Evolutionary conservation across 2,329 filamentous ascomycete genomes (phyloP), one percentile per base, ranked within the genome.

Genomic region (Drechslerella stenobrocha): DNA sequence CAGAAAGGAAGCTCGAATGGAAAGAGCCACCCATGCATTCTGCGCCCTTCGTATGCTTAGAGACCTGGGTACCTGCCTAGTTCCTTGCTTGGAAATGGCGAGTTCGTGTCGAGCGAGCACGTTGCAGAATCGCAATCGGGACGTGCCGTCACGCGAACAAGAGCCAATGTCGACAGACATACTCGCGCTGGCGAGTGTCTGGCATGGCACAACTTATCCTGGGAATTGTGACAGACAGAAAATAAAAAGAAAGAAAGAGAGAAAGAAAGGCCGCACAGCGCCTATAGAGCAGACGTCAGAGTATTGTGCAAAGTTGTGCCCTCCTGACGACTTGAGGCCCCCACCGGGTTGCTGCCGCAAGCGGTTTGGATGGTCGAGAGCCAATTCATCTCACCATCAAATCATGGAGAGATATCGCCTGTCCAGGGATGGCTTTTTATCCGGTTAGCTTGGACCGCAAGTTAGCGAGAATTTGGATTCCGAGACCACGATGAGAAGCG

Each of bases 71-170:
- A 13, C 28, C 5, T 30, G 28, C 5, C n/a, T 3, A 37, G 7
- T 18, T 42, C 8, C 37, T 37, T 15, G 30, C 6, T 13, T 6
- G 6, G 30, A 13, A 32, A 13, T 32, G 30, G 13, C 34, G 34
- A 42, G 9, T 42, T 42, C 7, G 37, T 42, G 15, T 42, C 37
- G 37, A 42, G 37, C 15, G 18, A n/a, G 37, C 7, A 20, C 34
- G 30, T 13, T 13, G 32, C 42, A 58, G 45, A 67, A 44, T 60
- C 63, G 63, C 63, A 67, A 67, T 66, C 44, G 57, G 24, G n/a
- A 51, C 61, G 47, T 66, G 61, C 50, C 52, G 48, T 66, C 52
- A 59, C 61, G 61, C 56, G 48, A 67, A 42, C 8, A 42, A 26
- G 18, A 47, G 35, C 18, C 26, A 28, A 65, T 65, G 59, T 65